Conservation (phyloP, 345 rosid genomes). For the Reutealis trisperma region DNA sequence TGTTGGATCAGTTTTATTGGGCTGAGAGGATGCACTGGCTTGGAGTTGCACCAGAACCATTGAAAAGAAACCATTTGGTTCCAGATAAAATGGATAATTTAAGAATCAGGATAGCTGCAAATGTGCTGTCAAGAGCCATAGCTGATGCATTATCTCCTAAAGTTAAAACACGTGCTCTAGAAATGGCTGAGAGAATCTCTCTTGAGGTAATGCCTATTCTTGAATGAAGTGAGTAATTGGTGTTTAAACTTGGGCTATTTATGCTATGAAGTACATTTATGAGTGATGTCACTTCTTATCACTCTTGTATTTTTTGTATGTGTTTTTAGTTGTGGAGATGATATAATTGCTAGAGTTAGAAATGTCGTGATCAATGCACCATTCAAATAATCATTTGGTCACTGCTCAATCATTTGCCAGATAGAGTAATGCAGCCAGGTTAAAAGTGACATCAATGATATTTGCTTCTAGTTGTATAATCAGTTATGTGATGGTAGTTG, state of each 20-base stretch:
- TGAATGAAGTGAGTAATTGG: background rate
- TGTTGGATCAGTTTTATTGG: constrained; percentile 95
- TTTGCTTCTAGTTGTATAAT: no score
- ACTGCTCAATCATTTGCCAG: no score
- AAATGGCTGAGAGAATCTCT: constrained; percentile 56
- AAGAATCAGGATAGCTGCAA: constrained; percentile 48
- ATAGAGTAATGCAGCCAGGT: no score
- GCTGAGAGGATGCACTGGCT: constrained; percentile 93
- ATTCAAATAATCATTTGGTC: no score
- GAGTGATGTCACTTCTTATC: no score
- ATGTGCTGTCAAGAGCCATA: constrained; percentile 54
- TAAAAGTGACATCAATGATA: no score
- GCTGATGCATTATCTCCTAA: constrained; percentile 52
- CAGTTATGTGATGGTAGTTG: no score
- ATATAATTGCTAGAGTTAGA: no score
- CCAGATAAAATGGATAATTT: constrained; percentile 44
- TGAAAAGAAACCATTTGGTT: constrained; percentile 55
- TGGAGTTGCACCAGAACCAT: constrained; percentile 81
- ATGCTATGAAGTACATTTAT: no score
- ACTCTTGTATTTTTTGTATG: no score
- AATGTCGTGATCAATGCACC: no score
- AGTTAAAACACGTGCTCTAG: constrained; percentile 50
- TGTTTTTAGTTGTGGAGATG: no score
- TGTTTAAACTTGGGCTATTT: background rate
- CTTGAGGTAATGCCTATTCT: constrained; percentile 51